phyloP scores from a whole-genome alignment of 257 asterid genomes.

The Leonotis leonurus region DNA sequence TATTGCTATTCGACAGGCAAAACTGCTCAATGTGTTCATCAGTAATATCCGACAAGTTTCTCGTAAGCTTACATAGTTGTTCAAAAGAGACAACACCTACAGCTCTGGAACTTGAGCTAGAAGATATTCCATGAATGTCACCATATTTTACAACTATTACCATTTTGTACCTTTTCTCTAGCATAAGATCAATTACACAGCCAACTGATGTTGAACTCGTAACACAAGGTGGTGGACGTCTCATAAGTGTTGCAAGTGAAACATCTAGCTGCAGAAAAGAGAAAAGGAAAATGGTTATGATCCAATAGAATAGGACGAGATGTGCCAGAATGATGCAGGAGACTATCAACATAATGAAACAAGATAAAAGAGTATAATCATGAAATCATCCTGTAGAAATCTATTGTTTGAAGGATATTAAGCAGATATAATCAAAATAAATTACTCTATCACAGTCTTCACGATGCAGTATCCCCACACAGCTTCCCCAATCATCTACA shows the following conservation, averaged over 20 bases:
- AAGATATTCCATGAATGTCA: conserved; percentile 30
- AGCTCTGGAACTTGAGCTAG: conserved; percentile 42
- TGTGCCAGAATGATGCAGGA: neutral
- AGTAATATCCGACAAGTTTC: conserved; percentile 19
- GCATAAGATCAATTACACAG: conserved; percentile 45
- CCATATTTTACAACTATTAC: conserved; percentile 42
- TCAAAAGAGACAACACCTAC: conserved; percentile 50
- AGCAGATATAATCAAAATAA: conserved; percentile 5
- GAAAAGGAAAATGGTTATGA: neutral
- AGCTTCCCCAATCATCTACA: conserved; percentile 64
- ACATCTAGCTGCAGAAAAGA: conserved; percentile 47
- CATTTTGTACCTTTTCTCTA: conserved; percentile 49
- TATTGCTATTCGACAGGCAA: conserved; percentile 22
- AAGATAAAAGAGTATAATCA: neutral
- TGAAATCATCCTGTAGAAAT: neutral
- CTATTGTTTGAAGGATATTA: neutral
- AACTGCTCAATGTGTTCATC: conserved; percentile 31
- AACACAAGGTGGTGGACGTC: conserved; percentile 56
- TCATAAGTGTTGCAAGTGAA: conserved; percentile 46
- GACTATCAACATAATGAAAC: neutral
- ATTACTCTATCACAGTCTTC: conserved; percentile 57
- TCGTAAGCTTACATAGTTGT: conserved; percentile 35
- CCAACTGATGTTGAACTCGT: conserved; percentile 48
- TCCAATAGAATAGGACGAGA: neutral
- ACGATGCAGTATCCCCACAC: conserved; percentile 63